These are phyloP conservation scores for Entelexis sorbosivorans DNA, from an alignment of 1,139 yeast species.

Conservation along the genomic window DNA sequence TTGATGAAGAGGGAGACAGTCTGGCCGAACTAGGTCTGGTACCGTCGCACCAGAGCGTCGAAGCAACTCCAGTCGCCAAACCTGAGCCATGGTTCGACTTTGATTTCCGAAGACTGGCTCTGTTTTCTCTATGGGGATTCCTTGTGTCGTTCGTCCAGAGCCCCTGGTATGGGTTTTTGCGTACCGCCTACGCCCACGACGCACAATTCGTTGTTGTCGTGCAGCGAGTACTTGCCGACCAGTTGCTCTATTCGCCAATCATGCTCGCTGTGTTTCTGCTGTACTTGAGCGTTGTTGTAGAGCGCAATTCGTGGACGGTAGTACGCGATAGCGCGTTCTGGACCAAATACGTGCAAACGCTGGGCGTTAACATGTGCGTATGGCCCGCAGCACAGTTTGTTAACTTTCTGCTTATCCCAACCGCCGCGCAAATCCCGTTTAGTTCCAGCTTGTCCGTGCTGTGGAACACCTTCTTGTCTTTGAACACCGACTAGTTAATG, in stretches of 20 bases:
- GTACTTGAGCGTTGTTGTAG: conserved; percentile 73
- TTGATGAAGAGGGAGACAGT: conserved; percentile 30
- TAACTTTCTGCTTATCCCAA: conserved; percentile 72
- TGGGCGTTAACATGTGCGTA: conserved; percentile 69
- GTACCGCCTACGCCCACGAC: conserved; percentile 58
- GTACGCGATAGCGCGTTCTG: conserved; percentile 51
- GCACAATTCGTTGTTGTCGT: conserved; percentile 74
- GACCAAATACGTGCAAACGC: conserved; percentile 55
- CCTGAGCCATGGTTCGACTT: conserved; percentile 33
- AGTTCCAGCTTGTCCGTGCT: conserved; percentile 80
- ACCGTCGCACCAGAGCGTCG: not conserved
- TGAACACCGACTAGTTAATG: conserved; percentile 33
- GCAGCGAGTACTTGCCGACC: conserved; percentile 81
- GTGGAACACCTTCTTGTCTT: conserved; percentile 86
- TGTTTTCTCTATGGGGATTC: conserved; percentile 79
- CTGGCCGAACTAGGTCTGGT: conserved; percentile 29
- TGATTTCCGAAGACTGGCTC: conserved; percentile 58
- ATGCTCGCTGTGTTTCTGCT: conserved; percentile 71
- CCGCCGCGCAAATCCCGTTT: conserved; percentile 77
- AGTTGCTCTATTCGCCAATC: conserved; percentile 76
- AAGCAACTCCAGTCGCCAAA: not conserved
- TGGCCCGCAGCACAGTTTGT: conserved; percentile 94
- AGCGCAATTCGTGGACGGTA: conserved; percentile 57
- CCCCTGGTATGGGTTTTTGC: conserved; percentile 78
- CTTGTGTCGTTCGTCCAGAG: conserved; percentile 73